Evolutionary conservation across 2,329 filamentous ascomycete species (phyloP).

Genomic region (Biscogniauxia marginata): DNA sequence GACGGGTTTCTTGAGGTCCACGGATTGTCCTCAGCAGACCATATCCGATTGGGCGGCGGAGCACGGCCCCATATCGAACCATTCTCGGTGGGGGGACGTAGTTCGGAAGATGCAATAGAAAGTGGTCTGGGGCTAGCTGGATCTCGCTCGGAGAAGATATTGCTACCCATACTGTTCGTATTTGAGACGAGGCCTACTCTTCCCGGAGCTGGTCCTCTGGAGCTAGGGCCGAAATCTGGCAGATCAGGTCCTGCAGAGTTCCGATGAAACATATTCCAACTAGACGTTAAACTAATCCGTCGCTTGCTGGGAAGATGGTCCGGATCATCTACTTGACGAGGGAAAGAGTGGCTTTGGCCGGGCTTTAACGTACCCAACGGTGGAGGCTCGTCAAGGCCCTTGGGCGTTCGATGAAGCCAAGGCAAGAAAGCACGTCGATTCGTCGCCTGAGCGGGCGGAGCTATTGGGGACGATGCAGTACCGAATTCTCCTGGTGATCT

Average conservation of each 20-base stretch:
- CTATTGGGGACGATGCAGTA: slow-evolving; percentile 41
- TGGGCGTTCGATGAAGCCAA: slow-evolving; percentile 61
- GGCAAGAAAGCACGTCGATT: slow-evolving; percentile 53
- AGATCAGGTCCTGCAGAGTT: slow-evolving; percentile 50
- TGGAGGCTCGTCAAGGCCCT: slow-evolving; percentile 59
- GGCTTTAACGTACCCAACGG: slow-evolving; percentile 67
- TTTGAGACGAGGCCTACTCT: slow-evolving; percentile 32
- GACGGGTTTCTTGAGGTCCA: slow-evolving; percentile 68
- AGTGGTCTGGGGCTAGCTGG: slow-evolving; percentile 62
- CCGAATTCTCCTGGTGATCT: slow-evolving; percentile 31
- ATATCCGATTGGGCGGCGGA: slow-evolving; percentile 56
- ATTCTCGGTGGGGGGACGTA: slow-evolving; percentile 77
- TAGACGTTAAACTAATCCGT: slow-evolving; percentile 54
- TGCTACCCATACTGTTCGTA: slow-evolving; percentile 47
- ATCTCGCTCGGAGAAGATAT: slow-evolving; percentile 53
- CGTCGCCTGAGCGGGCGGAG: slow-evolving; percentile 35
- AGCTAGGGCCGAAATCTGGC: slow-evolving; percentile 32
- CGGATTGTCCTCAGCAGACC: slow-evolving; percentile 57
- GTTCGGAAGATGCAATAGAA: slow-evolving; percentile 67
- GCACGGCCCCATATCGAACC: slow-evolving; percentile 69
- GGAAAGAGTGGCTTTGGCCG: slow-evolving; percentile 76
- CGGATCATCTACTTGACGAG: slow-evolving; percentile 57
- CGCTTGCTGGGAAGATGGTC: slow-evolving; percentile 54
- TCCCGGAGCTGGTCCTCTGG: slow-evolving; percentile 27
- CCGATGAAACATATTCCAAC: slow-evolving; percentile 58